Percentiles rank a stretch among this genome's conserved stretches.
Evolutionary conservation across 257 asterid species (phyloP).

Genomic region (Rauvolfia tetraphylla): DNA sequence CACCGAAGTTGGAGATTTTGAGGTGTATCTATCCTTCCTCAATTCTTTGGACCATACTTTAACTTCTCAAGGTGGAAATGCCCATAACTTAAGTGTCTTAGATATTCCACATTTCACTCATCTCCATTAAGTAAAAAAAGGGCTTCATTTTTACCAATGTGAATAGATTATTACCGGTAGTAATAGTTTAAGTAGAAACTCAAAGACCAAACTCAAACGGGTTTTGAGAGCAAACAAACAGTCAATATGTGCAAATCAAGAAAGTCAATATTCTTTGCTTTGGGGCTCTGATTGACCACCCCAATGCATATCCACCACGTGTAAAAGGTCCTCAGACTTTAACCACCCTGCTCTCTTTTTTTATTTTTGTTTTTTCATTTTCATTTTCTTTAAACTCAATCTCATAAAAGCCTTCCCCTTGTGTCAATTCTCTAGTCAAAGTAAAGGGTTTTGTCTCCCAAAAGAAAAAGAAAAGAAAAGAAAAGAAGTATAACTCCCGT

Average conservation of each 20-base stretch:
- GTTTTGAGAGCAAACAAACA: constrained; percentile 27
- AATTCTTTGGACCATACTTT: constrained; percentile 12
- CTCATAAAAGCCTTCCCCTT: background rate
- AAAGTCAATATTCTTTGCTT: constrained; percentile 68
- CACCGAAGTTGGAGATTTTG: background rate
- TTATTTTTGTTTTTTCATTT: constrained; percentile 21
- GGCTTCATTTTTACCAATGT: background rate
- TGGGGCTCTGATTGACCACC: constrained; percentile 16
- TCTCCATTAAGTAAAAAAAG: background rate
- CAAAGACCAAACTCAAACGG: constrained; percentile 16
- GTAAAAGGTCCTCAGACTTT: constrained; percentile 30
- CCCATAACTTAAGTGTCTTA: background rate
- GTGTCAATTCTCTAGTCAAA: constrained; percentile 37
- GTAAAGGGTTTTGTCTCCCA: constrained; percentile 16
- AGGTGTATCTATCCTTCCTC: background rate
- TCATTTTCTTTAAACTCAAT: background rate
- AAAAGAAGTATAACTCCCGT: background rate
- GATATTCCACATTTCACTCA: constrained; percentile 10
- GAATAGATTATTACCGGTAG: background rate
- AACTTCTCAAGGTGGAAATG: constrained; percentile 5
- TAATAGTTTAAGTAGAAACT: background rate
- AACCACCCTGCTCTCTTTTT: background rate
- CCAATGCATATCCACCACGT: constrained; percentile 55
- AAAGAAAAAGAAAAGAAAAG: constrained; percentile 1
- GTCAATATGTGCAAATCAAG: constrained; percentile 47